Percentiles rank a stretch among this genome's conserved stretches.
phyloP scores from a whole-genome alignment of 2,329 filamentous ascomycete genomes.

The Penicillium sp. region DNA sequence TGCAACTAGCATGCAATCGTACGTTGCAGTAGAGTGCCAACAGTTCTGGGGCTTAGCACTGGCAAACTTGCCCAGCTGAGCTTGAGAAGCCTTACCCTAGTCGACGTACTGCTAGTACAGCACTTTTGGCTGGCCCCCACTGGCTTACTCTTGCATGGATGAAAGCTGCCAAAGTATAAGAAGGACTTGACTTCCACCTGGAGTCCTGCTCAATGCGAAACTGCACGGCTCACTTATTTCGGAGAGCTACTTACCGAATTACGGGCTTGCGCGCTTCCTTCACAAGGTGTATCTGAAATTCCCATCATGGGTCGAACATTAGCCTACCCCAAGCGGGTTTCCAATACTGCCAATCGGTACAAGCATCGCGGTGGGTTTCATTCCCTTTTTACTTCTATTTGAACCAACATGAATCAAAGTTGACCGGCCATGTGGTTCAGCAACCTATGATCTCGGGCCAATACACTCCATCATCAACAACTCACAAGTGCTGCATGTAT shows the following conservation, averaged over 20 bases:
- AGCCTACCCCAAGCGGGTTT: slow-evolving; percentile 56
- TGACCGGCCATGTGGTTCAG: slow-evolving; percentile 38
- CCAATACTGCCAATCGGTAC: slow-evolving; percentile 63
- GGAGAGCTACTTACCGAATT: too few species aligned
- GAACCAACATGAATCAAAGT: not conserved
- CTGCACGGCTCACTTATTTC: too few species aligned
- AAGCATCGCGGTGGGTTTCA: slow-evolving; percentile 52
- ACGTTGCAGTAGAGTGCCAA: too few species aligned
- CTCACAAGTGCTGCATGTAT: slow-evolving; percentile 70
- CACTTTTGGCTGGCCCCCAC: too few species aligned
- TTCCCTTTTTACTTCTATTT: not conserved
- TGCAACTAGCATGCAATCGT: too few species aligned
- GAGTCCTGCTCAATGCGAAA: too few species aligned
- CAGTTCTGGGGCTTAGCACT: too few species aligned
- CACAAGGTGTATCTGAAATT: not conserved
- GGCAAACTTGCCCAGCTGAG: too few species aligned
- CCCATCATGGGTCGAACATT: slow-evolving; percentile 38
- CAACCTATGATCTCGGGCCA: slow-evolving; percentile 63
- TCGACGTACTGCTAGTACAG: too few species aligned
- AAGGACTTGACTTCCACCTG: not conserved
- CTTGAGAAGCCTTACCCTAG: too few species aligned
- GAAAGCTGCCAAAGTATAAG: not conserved
- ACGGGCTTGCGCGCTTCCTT: not conserved
- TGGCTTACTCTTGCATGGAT: too few species aligned
- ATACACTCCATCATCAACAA: slow-evolving; percentile 73